Evolutionary conservation across 495 filamentous ascomycete species (phyloP).

Genomic region (Cryomyces minteri): DNA sequence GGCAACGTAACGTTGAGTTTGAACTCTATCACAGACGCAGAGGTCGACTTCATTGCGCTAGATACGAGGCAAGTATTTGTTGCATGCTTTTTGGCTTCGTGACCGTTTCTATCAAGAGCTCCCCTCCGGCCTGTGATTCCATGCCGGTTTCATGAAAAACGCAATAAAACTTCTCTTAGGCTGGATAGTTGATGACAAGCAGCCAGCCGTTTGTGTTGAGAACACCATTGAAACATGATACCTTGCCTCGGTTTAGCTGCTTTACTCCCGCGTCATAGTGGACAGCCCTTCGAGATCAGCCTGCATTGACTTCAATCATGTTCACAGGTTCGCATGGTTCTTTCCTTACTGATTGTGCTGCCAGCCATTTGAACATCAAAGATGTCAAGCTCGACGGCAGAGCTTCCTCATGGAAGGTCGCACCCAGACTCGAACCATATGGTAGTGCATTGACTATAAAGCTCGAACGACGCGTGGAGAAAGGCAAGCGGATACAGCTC

Average conservation of each 20-base stretch:
- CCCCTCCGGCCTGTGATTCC: neutral
- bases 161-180: neutral
- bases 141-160: neutral
- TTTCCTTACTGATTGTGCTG: neutral
- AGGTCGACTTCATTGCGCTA: constrained; percentile 58
- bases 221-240: no score
- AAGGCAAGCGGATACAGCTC: constrained; percentile 43
- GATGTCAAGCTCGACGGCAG: constrained; percentile 45
- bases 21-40: constrained; percentile 47
- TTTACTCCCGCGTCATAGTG: no score
- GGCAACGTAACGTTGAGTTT: constrained; percentile 61
- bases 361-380: constrained; percentile 47
- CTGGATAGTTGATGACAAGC: neutral
- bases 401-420: constrained; percentile 46
- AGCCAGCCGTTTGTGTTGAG: neutral
- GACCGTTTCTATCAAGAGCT: no score
- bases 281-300: no score
- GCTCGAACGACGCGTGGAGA: constrained; percentile 40
- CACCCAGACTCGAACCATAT: constrained; percentile 49
- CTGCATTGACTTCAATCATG: no score
- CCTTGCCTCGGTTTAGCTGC: no score
- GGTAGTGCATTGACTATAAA: constrained; percentile 63
- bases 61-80: constrained; percentile 42
- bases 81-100: neutral
- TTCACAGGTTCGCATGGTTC: no score